Percentiles rank a stretch among this genome's conserved stretches.
phyloP scores from a whole-genome alignment of 1,284 basidiomycete species.

The Tilletia setariae region DNA sequence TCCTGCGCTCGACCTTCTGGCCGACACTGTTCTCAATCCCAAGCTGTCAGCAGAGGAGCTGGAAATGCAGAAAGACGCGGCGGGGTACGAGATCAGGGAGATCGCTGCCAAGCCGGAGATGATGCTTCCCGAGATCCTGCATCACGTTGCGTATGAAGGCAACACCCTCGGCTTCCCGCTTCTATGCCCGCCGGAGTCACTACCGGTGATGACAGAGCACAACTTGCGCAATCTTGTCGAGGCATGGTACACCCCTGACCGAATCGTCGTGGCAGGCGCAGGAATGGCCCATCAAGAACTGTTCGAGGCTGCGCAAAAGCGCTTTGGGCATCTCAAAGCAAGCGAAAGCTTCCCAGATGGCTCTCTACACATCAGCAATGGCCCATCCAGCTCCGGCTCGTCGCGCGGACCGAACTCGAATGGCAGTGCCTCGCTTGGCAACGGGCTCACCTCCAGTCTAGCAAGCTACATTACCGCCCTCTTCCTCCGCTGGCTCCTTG shows the following conservation, averaged over 20 bases:
- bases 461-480: too few species aligned
- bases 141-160: slow-evolving; percentile 75
- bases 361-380: slow-evolving; percentile 27
- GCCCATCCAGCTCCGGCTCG: slow-evolving; percentile 37
- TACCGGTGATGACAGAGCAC: slow-evolving; percentile 68
- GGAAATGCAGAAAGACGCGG: slow-evolving; percentile 77
- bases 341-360: slow-evolving; percentile 1
- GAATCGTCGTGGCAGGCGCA: slow-evolving; percentile 89
- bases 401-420: too few species aligned
- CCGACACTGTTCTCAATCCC: slow-evolving; percentile 83
- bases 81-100: slow-evolving; percentile 88
- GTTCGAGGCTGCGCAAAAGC: slow-evolving; percentile 75
- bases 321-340: slow-evolving; percentile 67
- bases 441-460: too few species aligned
- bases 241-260: slow-evolving; percentile 85
- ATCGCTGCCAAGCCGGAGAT: slow-evolving; percentile 85
- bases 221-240: slow-evolving; percentile 69
- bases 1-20: slow-evolving; percentile 78
- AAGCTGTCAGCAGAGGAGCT: slow-evolving; percentile 75
- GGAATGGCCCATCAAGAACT: slow-evolving; percentile 87
- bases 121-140: slow-evolving; percentile 88
- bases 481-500: too few species aligned
- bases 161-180: slow-evolving; percentile 83
- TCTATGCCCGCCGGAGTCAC: slow-evolving; percentile 79
- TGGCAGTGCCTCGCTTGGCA: too few species aligned